These are phyloP conservation scores for Colletotrichum melonis DNA, from an alignment of 2,329 filamentous ascomycete genomes.

Conservation along the genomic window DNA sequence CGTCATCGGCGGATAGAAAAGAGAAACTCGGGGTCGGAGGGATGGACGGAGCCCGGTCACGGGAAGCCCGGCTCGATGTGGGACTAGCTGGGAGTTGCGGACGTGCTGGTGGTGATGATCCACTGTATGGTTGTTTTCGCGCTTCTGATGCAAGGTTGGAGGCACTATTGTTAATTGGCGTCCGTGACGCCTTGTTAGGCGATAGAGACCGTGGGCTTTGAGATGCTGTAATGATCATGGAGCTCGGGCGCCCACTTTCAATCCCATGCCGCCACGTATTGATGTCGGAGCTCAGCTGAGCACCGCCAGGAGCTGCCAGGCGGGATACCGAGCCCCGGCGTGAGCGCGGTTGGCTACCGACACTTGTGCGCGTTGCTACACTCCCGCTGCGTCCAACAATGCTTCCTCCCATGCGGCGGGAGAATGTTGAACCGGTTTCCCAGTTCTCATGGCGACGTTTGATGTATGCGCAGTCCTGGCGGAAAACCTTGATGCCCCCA, in stretches of 20 bases:
- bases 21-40: constrained; percentile 69
- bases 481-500: constrained; percentile 92
- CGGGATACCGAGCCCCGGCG: constrained; percentile 65
- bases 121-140: constrained; percentile 56
- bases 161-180: constrained; percentile 49
- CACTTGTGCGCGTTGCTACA: constrained; percentile 65
- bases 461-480: constrained; percentile 88
- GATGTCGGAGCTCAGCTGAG: constrained; percentile 73
- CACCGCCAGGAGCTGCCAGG: constrained; percentile 40
- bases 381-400: constrained; percentile 69
- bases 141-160: constrained; percentile 58
- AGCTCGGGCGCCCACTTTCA: constrained; percentile 55
- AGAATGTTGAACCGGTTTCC: constrained; percentile 83
- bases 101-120: constrained; percentile 38
- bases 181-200: constrained; percentile 56
- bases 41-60: constrained; percentile 42
- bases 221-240: constrained; percentile 50
- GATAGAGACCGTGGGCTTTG: constrained; percentile 68
- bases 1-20: constrained; percentile 56
- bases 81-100: constrained; percentile 50
- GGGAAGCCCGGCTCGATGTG: constrained; percentile 44
- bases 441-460: constrained; percentile 83
- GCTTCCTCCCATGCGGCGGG: constrained; percentile 69
- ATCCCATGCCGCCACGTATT: constrained; percentile 85
- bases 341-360: constrained; percentile 59